Evolutionary conservation across 495 filamentous ascomycete genomes (phyloP).

Genomic region (Lepraria neglecta): DNA sequence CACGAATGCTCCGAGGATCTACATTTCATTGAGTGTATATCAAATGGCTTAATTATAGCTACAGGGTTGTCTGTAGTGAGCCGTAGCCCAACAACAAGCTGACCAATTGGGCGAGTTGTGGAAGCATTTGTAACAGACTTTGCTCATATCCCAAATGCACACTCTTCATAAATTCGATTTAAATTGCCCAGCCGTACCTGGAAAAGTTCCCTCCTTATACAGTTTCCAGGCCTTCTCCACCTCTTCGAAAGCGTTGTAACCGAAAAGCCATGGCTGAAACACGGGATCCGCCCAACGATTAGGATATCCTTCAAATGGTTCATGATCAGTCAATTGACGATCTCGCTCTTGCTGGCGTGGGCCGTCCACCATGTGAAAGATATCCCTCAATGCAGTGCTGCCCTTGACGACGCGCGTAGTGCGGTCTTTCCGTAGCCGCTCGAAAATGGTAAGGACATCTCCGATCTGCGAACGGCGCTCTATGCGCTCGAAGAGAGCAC

Average conservation of each 20-base stretch:
- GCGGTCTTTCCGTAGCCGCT: conserved; percentile 44
- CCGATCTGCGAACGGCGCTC: conserved; percentile 37
- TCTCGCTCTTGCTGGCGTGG: conserved; percentile 47
- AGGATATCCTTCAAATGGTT: conserved; percentile 36
- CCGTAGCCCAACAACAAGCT: no score
- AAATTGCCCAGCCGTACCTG: conserved; percentile 12
- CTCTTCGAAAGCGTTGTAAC: conserved; percentile 43
- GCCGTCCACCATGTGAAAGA: conserved; percentile 51
- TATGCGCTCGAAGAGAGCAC: conserved; percentile 41
- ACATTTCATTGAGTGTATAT: neutral
- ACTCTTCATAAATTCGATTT: conserved; percentile 7
- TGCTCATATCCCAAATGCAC: neutral
- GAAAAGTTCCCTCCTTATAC: conserved; percentile 14
- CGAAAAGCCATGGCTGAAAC: conserved; percentile 43
- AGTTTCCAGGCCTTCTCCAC: conserved; percentile 38
- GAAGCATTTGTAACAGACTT: neutral
- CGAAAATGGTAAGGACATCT: conserved; percentile 41
- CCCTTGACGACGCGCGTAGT: conserved; percentile 47
- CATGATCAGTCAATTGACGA: conserved; percentile 34
- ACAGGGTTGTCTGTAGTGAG: no score
- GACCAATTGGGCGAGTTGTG: no score
- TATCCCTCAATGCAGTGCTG: conserved; percentile 44
- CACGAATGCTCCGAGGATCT: neutral
- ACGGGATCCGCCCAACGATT: conserved; percentile 48
- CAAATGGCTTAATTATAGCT: neutral